Conservation (phyloP, 306 rosid species). For the Fragaria nilgerrensis region DNA sequence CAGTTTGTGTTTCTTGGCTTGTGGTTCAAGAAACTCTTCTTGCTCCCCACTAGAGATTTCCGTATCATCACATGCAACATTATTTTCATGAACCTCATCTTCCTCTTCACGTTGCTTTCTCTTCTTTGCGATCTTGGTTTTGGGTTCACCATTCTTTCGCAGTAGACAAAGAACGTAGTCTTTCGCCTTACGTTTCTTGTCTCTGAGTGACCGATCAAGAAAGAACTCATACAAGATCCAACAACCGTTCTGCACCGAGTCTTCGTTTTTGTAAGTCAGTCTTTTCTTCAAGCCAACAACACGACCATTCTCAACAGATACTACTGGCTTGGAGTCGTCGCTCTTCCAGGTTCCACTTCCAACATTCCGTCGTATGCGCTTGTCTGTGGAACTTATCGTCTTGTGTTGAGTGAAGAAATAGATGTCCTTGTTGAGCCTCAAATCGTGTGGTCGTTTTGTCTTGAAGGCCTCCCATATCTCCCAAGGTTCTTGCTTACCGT, state of each 20-base stretch:
- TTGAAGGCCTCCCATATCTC: neutral
- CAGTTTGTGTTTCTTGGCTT: neutral
- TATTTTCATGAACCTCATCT: neutral
- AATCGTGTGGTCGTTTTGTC: neutral
- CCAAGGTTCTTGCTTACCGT: constrained; percentile 2
- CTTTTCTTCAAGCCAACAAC: neutral
- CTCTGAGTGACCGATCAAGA: neutral
- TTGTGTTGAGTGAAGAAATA: constrained; percentile 8
- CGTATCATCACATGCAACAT: neutral
- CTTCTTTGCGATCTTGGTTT: neutral
- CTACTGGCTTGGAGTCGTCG: neutral
- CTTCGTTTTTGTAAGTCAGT: neutral
- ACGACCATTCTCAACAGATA: neutral
- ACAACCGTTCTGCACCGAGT: neutral
- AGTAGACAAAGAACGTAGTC: neutral
- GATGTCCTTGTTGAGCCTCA: neutral
- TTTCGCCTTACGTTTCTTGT: neutral
- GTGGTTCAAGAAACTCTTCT: neutral
- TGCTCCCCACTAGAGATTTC: neutral
- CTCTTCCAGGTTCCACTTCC: neutral
- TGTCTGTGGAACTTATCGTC: neutral
- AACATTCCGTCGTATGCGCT: neutral
- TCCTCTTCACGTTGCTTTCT: neutral
- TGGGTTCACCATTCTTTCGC: neutral
- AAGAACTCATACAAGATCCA: neutral